phyloP scores from a whole-genome alignment of 768 basidiomycete genomes.

The Podaxis carcinomalis region DNA sequence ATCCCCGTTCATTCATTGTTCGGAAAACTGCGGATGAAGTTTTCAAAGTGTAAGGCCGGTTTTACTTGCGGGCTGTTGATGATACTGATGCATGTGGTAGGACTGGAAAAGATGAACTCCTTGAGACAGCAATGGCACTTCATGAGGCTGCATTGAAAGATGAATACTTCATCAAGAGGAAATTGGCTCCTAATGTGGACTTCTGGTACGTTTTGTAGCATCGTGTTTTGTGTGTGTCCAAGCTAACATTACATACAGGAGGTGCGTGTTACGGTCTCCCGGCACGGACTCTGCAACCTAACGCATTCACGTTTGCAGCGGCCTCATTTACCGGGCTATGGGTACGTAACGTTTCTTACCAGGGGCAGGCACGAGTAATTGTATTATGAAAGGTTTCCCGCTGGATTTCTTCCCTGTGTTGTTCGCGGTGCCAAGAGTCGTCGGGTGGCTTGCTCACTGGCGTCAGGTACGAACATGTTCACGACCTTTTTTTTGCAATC shows the following conservation, averaged over 20 bases:
- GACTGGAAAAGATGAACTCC: conserved; percentile 78
- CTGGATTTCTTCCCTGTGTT: conserved; percentile 93
- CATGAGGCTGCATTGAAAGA: conserved; percentile 89
- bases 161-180: conserved; percentile 80
- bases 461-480: conserved; percentile 50
- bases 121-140: conserved; percentile 86
- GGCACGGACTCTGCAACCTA: neutral
- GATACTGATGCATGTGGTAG: conserved; percentile 30
- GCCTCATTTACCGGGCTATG: conserved; percentile 90
- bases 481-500: neutral
- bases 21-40: conserved; percentile 88
- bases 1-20: conserved; percentile 88
- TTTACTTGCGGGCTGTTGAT: neutral
- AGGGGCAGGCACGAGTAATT: neutral
- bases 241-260: conserved; percentile 37
- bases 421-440: conserved; percentile 88
- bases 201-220: conserved; percentile 58
- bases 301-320: conserved; percentile 36
- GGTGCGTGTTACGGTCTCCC: conserved; percentile 23
- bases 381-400: conserved; percentile 66
- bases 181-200: conserved; percentile 87
- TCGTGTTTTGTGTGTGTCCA: conserved; percentile 7
- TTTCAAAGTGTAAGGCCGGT: conserved; percentile 67
- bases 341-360: conserved; percentile 37
- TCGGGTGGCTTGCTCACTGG: conserved; percentile 94